Evolutionary conservation across 2,329 filamentous ascomycete species (phyloP).

Genomic region (Ceratocystis cubensis): DNA sequence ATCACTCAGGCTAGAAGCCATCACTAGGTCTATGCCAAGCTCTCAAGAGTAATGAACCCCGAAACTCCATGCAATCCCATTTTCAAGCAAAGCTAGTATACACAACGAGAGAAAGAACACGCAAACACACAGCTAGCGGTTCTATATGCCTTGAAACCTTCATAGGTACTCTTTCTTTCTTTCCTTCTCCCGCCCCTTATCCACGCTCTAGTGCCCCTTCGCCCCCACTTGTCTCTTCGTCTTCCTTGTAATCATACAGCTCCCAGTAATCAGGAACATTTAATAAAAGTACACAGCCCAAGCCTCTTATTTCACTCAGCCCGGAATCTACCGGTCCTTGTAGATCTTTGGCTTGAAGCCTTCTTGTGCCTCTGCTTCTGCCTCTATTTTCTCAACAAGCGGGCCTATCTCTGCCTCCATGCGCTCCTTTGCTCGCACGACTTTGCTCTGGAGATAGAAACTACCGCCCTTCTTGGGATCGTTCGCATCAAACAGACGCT

Average conservation of each 20-base stretch:
- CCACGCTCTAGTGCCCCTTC: not conserved
- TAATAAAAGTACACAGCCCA: conserved; percentile 13
- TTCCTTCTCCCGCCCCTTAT: not conserved
- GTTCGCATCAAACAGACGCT: conserved; percentile 86
- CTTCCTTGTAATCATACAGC: conserved; percentile 5
- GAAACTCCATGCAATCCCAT: conserved; percentile 16
- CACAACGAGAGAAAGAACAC: not conserved
- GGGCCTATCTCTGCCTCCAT: conserved; percentile 77
- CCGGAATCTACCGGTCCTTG: conserved; percentile 54
- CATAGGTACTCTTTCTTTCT: not conserved
- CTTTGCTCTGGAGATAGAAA: conserved; percentile 97
- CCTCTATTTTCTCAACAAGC: conserved; percentile 54
- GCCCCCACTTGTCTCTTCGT: not conserved
- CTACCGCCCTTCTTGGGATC: conserved; percentile 91
- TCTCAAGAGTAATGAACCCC: conserved; percentile 10
- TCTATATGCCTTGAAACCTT: not conserved
- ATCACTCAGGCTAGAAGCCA: not conserved
- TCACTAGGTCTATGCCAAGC: not conserved
- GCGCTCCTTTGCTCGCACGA: conserved; percentile 78
- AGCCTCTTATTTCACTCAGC: not conserved
- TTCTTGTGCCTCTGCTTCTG: conserved; percentile 66
- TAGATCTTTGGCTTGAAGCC: conserved; percentile 95
- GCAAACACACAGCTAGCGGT: not conserved
- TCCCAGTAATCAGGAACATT: not conserved
- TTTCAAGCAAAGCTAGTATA: conserved; percentile 15